These are phyloP conservation scores for Aspergillus carlsbadensis DNA, from an alignment of 495 filamentous ascomycete genomes.

Conservation along the genomic window DNA sequence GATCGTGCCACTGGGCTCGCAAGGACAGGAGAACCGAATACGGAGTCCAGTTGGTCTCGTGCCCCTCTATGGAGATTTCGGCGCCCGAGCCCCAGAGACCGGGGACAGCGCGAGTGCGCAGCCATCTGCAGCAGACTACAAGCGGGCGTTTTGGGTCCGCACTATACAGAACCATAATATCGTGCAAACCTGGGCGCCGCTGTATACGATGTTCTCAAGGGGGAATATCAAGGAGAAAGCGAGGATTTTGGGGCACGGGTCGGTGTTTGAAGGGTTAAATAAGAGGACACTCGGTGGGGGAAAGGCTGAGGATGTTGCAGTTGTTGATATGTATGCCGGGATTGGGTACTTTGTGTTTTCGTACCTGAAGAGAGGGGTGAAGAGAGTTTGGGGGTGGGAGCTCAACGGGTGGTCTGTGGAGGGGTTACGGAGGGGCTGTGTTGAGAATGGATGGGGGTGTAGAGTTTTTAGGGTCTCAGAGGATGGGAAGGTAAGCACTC, in stretches of 20 bases:
- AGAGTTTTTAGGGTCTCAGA: slow-evolving; percentile 44
- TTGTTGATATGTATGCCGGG: slow-evolving; percentile 84
- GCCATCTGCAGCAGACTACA: slow-evolving; percentile 49
- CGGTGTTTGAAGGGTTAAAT: slow-evolving; percentile 31
- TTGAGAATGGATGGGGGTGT: slow-evolving; percentile 63
- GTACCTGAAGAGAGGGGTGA: slow-evolving; percentile 68
- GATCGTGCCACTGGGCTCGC: slow-evolving; percentile 43
- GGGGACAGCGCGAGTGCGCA: slow-evolving; percentile 13
- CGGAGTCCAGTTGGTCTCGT: slow-evolving; percentile 62
- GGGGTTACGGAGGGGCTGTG: slow-evolving; percentile 69
- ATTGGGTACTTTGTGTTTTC: slow-evolving; percentile 92
- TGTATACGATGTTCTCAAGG: slow-evolving; percentile 87
- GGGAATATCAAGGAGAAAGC: slow-evolving; percentile 91
- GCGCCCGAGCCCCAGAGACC: slow-evolving; percentile 20
- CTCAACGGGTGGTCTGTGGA: slow-evolving; percentile 87
- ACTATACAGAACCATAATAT: slow-evolving; percentile 74
- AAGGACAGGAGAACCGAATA: slow-evolving; percentile 57
- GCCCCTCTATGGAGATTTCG: slow-evolving; percentile 68
- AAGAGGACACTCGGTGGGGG: slow-evolving; percentile 25
- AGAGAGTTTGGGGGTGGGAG: slow-evolving; percentile 79
- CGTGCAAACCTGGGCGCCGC: slow-evolving; percentile 80
- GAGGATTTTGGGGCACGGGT: slow-evolving; percentile 53
- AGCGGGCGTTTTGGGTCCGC: slow-evolving; percentile 68
- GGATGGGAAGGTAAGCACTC: slow-evolving; percentile 21
- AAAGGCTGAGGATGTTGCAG: slow-evolving; percentile 40